Conservation (phyloP, 176 grass and related monocot species). For the Panicum miliaceum region DNA sequence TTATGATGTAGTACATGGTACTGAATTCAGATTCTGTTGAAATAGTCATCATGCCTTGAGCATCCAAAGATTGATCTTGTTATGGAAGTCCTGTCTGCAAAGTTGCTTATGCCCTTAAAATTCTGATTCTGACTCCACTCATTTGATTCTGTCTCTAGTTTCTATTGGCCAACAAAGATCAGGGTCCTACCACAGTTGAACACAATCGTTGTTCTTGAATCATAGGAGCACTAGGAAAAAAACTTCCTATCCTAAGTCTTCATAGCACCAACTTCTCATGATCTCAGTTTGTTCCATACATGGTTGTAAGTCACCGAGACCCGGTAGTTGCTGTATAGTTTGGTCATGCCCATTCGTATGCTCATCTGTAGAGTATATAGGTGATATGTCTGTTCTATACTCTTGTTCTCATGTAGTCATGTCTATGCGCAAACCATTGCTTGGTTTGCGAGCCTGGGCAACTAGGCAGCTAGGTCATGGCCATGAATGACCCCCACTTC, state of each 20-base stretch:
- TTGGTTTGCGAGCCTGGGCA: background rate
- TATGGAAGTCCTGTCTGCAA: conserved; percentile 5
- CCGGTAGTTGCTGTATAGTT: background rate
- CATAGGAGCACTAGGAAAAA: background rate
- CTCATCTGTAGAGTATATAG: background rate
- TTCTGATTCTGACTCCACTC: conserved; percentile 55
- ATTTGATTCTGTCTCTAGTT: conserved; percentile 31
- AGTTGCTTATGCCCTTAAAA: conserved; percentile 16
- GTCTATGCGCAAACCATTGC: background rate
- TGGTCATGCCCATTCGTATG: background rate
- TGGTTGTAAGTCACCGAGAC: background rate
- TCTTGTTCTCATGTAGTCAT: background rate
- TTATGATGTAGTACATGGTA: conserved; percentile 6
- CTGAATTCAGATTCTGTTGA: conserved; percentile 3
- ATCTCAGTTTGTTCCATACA: background rate
- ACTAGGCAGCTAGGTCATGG: background rate
- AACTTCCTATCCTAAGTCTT: background rate
- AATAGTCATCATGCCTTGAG: conserved; percentile 29
- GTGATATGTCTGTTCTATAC: background rate
- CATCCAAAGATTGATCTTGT: conserved; percentile 26
- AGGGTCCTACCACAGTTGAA: background rate
- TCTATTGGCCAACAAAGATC: conserved; percentile 9
- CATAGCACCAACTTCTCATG: background rate
- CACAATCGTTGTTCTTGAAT: conserved; percentile 21
- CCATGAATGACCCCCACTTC: background rate